Percentiles rank a stretch among this genome's conserved stretches.
Conservation (phyloP, 495 filamentous ascomycete species). For the Penicillium odoratum region DNA sequence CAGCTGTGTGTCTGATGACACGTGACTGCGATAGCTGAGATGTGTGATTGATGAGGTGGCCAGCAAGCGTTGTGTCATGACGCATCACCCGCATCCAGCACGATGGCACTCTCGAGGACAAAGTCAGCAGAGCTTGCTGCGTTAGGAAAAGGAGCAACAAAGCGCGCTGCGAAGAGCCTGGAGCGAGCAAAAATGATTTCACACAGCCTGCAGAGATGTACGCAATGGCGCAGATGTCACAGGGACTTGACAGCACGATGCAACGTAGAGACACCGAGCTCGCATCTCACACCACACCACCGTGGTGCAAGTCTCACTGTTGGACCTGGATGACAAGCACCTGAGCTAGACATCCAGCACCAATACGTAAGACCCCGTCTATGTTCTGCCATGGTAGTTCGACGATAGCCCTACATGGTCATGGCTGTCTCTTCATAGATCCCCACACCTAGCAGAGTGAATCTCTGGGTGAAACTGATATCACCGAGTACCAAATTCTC, state of each 20-base stretch:
- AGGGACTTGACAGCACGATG: slow-evolving; percentile 1
- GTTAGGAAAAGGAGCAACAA: background rate
- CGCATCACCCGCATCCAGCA: background rate
- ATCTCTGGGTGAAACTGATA: slow-evolving; percentile 2
- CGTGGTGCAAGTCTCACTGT: background rate
- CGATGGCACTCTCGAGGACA: background rate
- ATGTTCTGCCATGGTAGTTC: slow-evolving; percentile 3
- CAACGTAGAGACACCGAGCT: slow-evolving; percentile 5
- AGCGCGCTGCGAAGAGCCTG: background rate
- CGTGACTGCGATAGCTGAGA: slow-evolving; percentile 1
- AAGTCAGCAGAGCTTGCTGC: slow-evolving; percentile 2
- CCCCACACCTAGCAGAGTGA: slow-evolving; percentile 1
- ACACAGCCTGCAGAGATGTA: slow-evolving; percentile 1
- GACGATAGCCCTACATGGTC: slow-evolving; percentile 1
- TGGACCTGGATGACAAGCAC: background rate
- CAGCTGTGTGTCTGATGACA: background rate
- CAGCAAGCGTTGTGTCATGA: slow-evolving; percentile 4
- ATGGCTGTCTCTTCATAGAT: slow-evolving; percentile 3
- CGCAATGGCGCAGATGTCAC: background rate
- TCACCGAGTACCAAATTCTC: slow-evolving; percentile 1
- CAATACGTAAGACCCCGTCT: slow-evolving; percentile 1
- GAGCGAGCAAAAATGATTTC: background rate
- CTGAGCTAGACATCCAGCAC: slow-evolving; percentile 1
- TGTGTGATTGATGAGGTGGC: background rate
- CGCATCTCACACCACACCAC: background rate